phyloP scores from a whole-genome alignment of 2,329 filamentous ascomycete genomes.

The Coniochaeta sp. region DNA sequence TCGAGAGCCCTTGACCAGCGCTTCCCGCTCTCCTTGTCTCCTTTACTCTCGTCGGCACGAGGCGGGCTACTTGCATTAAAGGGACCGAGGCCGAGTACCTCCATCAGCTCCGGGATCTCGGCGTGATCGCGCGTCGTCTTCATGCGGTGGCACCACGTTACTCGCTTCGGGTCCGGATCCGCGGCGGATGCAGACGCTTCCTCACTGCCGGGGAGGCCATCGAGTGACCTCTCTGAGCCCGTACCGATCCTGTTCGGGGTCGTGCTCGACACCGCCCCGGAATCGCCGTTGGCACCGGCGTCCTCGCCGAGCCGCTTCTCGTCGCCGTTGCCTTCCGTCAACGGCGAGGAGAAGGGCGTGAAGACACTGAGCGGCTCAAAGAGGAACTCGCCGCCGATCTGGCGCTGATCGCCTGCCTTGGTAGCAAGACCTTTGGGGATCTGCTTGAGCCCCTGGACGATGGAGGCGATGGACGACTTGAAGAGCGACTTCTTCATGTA shows the following conservation, averaged over 20 bases:
- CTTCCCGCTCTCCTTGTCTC: constrained; percentile 28
- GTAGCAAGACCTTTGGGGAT: constrained; percentile 49
- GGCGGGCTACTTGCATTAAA: constrained; percentile 12
- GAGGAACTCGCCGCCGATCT: constrained; percentile 74
- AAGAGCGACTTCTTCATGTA: constrained; percentile 55
- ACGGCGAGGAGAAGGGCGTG: constrained; percentile 26
- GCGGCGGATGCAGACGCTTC: constrained; percentile 7
- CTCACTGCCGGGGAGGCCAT: constrained; percentile 9
- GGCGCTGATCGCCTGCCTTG: constrained; percentile 57
- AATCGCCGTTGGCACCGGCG: not conserved
- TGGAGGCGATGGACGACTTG: constrained; percentile 39
- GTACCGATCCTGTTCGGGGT: not conserved
- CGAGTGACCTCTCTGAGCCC: constrained; percentile 8
- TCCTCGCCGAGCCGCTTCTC: not conserved
- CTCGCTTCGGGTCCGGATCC: constrained; percentile 41
- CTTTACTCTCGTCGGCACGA: not conserved
- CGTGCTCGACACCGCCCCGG: not conserved
- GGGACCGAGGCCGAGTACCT: constrained; percentile 50
- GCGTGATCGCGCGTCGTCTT: constrained; percentile 68
- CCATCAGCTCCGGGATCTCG: constrained; percentile 59
- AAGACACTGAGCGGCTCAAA: constrained; percentile 50
- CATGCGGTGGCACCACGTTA: constrained; percentile 81
- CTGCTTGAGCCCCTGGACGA: constrained; percentile 53
- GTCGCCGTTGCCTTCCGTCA: not conserved
- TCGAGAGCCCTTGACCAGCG: constrained; percentile 38